These are phyloP conservation scores for Escallonia herrerae DNA, from an alignment of 129 eudicot species.

Conservation along the genomic window DNA sequence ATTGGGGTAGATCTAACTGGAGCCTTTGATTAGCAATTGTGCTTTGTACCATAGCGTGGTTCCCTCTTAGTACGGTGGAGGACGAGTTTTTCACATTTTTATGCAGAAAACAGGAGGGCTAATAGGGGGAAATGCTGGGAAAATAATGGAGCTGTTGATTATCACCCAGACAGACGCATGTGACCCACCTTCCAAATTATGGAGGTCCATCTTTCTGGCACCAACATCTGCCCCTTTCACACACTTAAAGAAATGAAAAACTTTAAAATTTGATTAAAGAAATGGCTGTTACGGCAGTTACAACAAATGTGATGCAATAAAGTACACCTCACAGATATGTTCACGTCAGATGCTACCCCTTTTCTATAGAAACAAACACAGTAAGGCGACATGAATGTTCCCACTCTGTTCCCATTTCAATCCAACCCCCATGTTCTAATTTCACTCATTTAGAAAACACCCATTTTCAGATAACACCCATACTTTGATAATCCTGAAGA, in stretches of 20 bases:
- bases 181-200: constrained; percentile 23
- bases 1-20: too few relatives aligned
- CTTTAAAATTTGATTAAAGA: constrained; percentile 5
- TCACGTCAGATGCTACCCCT: constrained; percentile 16
- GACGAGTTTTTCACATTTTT: neutral
- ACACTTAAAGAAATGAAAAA: neutral
- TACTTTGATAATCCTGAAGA: neutral
- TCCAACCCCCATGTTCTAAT: constrained; percentile 20
- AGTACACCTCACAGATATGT: neutral
- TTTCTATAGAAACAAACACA: constrained; percentile 10
- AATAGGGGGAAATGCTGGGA: neutral
- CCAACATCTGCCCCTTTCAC: constrained; percentile 8
- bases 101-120: neutral
- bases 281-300: constrained; percentile 11
- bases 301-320: constrained; percentile 15
- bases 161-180: constrained; percentile 18
- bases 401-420: constrained; percentile 29
- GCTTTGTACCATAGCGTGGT: too few relatives aligned
- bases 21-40: too few relatives aligned
- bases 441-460: constrained; percentile 2
- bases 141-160: constrained; percentile 6
- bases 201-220: constrained; percentile 21
- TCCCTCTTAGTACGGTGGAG: neutral
- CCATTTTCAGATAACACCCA: neutral
- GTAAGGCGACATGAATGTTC: constrained; percentile 22